Base-by-base conservation (phyloP, 169 alveolate genomes). In the Fabrea salina region DNA sequence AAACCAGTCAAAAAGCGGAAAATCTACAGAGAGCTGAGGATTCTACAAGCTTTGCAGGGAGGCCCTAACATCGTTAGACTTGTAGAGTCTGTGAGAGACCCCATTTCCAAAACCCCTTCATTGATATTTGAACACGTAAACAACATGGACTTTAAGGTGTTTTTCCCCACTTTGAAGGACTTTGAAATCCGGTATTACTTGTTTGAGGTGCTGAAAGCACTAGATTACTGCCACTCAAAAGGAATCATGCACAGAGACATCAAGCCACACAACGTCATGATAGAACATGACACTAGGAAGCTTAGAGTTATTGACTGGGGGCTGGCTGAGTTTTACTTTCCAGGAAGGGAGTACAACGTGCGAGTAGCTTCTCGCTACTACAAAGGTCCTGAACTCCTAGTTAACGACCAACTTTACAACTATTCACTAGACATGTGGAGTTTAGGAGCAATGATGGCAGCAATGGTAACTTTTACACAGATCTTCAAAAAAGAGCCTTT, bases 401-500 rank as follows among this genome's bases (percentile, higher is more conserved):
- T 97, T 37, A 99, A 96, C 80, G 87, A 96, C 80, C 94, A 91
- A 78, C 86, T 87, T 61, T 98, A 98, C 89, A 99, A 98, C 86
- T 98, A 98, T 79, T 96, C 99, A 50, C 89, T 98, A 53, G 99
- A 98, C 90, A 96, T 97, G 39, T 98, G 99, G 99, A 97, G 99
- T 66, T 80, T 98, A 41, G 99, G 99, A 33, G 97, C 99, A 80
- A 97, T 97, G 97, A 83, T 98, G 35, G 99, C 99, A 5, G 99
- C 43, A 4, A 72, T 72, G 47, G 50, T 61, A 16, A n/a, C n/a
- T n/a, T n/a, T n/a, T n/a, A n/a, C n/a, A n/a, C n/a, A n/a, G n/a
- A 80, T 92, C 22, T 94, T 96, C 87, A 90, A 93, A 78, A 90
- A 89, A 78, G 98, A 96, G 81, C 97, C 97, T n/a, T 94, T 96